phyloP scores from a whole-genome alignment of 805 yeast species.

The Candida argentea region DNA sequence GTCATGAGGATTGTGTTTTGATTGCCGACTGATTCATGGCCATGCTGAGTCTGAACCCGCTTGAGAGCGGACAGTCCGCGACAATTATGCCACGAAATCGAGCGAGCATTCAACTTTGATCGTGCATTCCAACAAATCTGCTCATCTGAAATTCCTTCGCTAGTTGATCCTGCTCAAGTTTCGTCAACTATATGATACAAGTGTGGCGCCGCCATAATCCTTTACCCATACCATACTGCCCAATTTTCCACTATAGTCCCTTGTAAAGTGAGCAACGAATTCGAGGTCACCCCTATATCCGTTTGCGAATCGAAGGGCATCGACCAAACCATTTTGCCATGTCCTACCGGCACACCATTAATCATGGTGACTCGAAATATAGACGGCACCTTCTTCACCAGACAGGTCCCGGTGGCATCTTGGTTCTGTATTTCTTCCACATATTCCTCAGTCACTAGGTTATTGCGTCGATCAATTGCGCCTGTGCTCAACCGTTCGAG shows the following conservation, averaged over 20 bases:
- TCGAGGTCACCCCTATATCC: slow-evolving; percentile 9
- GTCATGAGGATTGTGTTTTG: no score
- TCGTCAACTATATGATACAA: no score
- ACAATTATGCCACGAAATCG: no score
- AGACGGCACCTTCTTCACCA: slow-evolving; percentile 4
- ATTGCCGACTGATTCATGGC: no score
- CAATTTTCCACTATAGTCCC: slow-evolving; percentile 24
- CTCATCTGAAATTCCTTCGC: no score
- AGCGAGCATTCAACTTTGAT: no score
- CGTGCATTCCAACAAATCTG: no score
- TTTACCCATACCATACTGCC: slow-evolving; percentile 12
- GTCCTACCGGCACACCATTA: slow-evolving; percentile 21
- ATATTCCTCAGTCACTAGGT: slow-evolving; percentile 17
- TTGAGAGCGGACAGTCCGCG: no score
- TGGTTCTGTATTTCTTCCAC: slow-evolving; percentile 7
- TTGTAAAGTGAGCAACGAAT: slow-evolving; percentile 16
- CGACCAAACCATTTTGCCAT: slow-evolving; percentile 21
- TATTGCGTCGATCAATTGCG: slow-evolving; percentile 29
- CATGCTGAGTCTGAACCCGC: no score
- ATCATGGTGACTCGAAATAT: slow-evolving; percentile 19
- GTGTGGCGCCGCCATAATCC: no score
- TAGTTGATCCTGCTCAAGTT: no score
- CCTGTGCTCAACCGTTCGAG: slow-evolving; percentile 37
- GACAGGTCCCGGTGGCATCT: slow-evolving; percentile 2
- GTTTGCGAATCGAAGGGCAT: slow-evolving; percentile 11